Evolutionary conservation across 2,329 filamentous ascomycete species (phyloP).

Genomic region (Ophiostoma himal-ulmi): DNA sequence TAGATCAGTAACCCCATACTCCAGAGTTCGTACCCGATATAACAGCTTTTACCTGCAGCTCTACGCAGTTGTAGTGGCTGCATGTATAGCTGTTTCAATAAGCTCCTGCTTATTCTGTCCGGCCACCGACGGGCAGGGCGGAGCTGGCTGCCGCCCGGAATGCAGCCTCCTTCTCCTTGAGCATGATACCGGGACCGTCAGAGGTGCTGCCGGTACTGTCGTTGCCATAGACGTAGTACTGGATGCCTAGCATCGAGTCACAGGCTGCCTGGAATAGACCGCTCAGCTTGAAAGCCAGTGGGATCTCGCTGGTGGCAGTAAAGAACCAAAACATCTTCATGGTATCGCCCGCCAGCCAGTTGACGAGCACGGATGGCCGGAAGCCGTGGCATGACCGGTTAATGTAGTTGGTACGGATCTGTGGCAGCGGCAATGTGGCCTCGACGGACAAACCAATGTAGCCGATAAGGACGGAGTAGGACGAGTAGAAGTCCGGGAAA

Average conservation of each 20-base stretch:
- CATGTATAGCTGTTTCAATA: not conserved
- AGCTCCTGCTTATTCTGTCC: not conserved
- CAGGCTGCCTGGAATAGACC: conserved; percentile 75
- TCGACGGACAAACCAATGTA: conserved; percentile 72
- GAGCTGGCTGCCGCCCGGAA: conserved; percentile 20
- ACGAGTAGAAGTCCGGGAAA: conserved; percentile 50
- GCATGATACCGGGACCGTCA: conserved; percentile 19
- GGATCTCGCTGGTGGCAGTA: conserved; percentile 62
- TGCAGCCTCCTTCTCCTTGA: conserved; percentile 22
- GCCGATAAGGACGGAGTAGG: conserved; percentile 64
- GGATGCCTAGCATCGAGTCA: conserved; percentile 66
- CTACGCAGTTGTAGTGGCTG: not conserved
- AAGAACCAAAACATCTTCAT: conserved; percentile 91
- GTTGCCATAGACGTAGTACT: conserved; percentile 66
- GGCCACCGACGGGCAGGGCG: conserved; percentile 15
- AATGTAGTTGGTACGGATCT: conserved; percentile 65
- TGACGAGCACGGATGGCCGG: conserved; percentile 65
- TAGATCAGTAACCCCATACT: not conserved
- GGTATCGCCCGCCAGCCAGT: conserved; percentile 72
- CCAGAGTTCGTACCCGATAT: not conserved
- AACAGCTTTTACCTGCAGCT: not conserved
- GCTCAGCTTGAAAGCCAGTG: conserved; percentile 74
- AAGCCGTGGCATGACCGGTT: conserved; percentile 70
- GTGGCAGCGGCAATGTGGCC: conserved; percentile 73
- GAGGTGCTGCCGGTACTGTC: conserved; percentile 30